Percentiles rank a stretch among this genome's conserved stretches.
Conservation (phyloP, 306 rosid species). For the Comarum palustre region DNA sequence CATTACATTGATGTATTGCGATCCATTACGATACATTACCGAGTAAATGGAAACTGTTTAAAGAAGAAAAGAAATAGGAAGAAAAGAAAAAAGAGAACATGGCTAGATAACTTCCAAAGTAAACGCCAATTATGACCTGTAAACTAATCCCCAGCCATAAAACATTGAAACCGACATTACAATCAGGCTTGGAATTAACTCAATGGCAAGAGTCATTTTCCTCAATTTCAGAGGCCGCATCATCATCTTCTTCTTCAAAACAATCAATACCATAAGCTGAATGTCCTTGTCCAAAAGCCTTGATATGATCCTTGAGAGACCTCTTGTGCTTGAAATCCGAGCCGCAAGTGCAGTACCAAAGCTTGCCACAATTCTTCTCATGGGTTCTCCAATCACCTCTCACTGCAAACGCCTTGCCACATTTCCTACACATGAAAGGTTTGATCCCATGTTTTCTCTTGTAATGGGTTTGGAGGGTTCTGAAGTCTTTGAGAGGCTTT, state of each 20-base stretch:
- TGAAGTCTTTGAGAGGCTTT: conserved; percentile 77
- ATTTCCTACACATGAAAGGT: conserved; percentile 80
- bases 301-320: conserved; percentile 83
- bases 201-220: conserved; percentile 45
- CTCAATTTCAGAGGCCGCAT: conserved; percentile 62
- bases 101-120: not conserved
- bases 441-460: conserved; percentile 90
- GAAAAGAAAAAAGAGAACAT: not conserved
- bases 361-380: conserved; percentile 93
- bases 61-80: not conserved
- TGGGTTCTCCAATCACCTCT: conserved; percentile 98
- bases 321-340: conserved; percentile 93
- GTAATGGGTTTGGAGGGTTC: conserved; percentile 97
- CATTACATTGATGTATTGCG: not conserved
- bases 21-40: conserved; percentile 8
- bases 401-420: conserved; percentile 90
- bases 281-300: conserved; percentile 83
- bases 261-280: conserved; percentile 62
- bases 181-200: conserved; percentile 1
- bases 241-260: conserved; percentile 63
- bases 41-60: not conserved
- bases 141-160: conserved; percentile 10
- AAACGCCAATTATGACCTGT: not conserved
- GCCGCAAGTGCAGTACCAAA: conserved; percentile 94
- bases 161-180: not conserved